Conservation (phyloP, 202 grass and related monocot genomes). For the Zoysia matrella region DNA sequence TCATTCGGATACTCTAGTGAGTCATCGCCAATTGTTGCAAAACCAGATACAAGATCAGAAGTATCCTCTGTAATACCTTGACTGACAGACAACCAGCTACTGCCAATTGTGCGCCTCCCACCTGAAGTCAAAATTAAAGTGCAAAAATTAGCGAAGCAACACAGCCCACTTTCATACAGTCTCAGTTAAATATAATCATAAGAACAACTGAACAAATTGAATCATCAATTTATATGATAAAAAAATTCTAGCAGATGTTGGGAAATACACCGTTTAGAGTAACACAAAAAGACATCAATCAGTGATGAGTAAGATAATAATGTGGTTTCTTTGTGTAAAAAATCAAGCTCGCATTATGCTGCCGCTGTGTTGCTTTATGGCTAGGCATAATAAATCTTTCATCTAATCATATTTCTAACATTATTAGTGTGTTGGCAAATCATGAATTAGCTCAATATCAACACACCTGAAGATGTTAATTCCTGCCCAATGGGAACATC, state of each 20-base stretch:
- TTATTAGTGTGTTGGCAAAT: background rate
- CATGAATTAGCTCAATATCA: slow-evolving; percentile 35
- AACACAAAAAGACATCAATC: background rate
- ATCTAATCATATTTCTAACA: background rate
- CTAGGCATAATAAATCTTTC: background rate
- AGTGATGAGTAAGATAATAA: background rate
- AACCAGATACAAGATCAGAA: slow-evolving; percentile 83
- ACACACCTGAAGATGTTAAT: slow-evolving; percentile 83
- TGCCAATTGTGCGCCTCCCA: slow-evolving; percentile 79
- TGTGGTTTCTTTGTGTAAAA: background rate
- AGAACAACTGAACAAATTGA: slow-evolving; percentile 40
- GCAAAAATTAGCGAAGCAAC: slow-evolving; percentile 8
- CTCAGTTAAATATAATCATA: slow-evolving; percentile 26
- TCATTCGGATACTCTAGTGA: slow-evolving; percentile 89
- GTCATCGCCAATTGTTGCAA: slow-evolving; percentile 81
- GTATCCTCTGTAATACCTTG: slow-evolving; percentile 98
- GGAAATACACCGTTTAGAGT: background rate
- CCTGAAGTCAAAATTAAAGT: slow-evolving; percentile 47
- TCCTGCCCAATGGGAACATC: slow-evolving; percentile 96
- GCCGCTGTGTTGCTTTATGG: background rate
- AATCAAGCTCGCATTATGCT: background rate
- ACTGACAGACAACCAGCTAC: slow-evolving; percentile 90
- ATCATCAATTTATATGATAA: background rate
- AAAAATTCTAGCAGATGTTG: background rate
- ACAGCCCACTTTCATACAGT: background rate